Percentiles rank a stretch among this genome's conserved stretches.
phyloP scores from a whole-genome alignment of 1,284 basidiomycete species.

The Heterobasidion parviporum region DNA sequence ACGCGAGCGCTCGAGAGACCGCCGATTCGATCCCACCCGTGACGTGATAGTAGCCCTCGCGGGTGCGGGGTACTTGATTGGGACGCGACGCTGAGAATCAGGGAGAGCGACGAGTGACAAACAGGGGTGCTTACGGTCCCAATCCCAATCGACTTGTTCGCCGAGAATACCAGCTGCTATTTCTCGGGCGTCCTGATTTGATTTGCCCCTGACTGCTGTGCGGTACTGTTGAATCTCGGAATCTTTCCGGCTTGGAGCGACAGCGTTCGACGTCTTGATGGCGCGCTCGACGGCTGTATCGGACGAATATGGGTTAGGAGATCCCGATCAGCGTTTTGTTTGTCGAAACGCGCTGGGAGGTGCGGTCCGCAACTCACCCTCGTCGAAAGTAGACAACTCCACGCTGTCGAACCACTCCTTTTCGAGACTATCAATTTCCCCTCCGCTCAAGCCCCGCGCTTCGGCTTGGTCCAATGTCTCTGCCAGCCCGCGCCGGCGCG shows the following conservation, averaged over 20 bases:
- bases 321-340: background rate
- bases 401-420: conserved; percentile 70
- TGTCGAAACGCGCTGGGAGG: background rate
- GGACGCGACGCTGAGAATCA: background rate
- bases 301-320: background rate
- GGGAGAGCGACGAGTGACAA: background rate
- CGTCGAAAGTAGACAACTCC: conserved; percentile 74
- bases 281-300: conserved; percentile 52
- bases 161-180: conserved; percentile 72
- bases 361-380: conserved; percentile 43
- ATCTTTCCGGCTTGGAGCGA: conserved; percentile 41
- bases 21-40: conserved; percentile 68
- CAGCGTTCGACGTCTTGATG: conserved; percentile 32
- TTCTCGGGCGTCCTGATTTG: conserved; percentile 65
- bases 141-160: conserved; percentile 74
- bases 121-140: conserved; percentile 57
- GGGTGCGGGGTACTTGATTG: conserved; percentile 70
- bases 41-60: conserved; percentile 90
- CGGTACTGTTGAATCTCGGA: conserved; percentile 54
- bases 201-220: conserved; percentile 54
- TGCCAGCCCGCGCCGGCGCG: conserved; percentile 41
- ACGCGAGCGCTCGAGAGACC: conserved; percentile 55
- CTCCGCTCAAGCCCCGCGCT: conserved; percentile 54
- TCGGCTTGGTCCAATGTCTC: conserved; percentile 74
- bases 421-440: conserved; percentile 73